These are phyloP conservation scores for Lepidium africanum DNA, from an alignment of 345 rosid species.

Conservation along the genomic window DNA sequence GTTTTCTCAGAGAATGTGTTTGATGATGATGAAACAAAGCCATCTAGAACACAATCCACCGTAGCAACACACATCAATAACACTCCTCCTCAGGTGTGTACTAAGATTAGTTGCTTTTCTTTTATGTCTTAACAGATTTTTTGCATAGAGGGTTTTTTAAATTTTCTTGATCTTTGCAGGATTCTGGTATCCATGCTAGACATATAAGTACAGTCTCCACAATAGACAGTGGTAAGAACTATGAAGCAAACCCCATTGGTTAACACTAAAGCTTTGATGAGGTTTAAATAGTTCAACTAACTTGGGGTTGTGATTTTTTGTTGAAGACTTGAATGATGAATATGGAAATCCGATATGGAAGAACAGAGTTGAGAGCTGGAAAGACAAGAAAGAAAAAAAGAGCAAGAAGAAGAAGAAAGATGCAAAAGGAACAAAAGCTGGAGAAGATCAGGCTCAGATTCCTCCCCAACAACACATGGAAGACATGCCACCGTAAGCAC, in stretches of 20 bases:
- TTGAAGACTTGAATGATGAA: constrained; percentile 74
- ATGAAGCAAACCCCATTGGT: not conserved
- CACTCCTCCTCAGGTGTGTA: constrained; percentile 50
- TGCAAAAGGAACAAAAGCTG: constrained; percentile 11
- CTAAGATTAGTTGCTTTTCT: not conserved
- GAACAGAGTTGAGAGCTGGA: constrained; percentile 96
- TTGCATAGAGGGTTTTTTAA: not conserved
- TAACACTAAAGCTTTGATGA: not conserved
- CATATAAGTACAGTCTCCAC: constrained; percentile 88
- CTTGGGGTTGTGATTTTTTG: not conserved
- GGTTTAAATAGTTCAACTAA: not conserved
- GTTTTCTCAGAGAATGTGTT: constrained; percentile 42
- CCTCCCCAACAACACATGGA: constrained; percentile 91
- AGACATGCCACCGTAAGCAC: constrained; percentile 51
- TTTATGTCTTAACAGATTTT: not conserved
- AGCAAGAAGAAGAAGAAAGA: constrained; percentile 50
- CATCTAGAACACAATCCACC: constrained; percentile 31
- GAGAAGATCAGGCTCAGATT: constrained; percentile 48
- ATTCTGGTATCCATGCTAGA: constrained; percentile 81
- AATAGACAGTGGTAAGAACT: constrained; percentile 70
- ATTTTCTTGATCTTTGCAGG: constrained; percentile 37
- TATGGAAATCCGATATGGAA: constrained; percentile 93
- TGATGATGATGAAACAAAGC: constrained; percentile 49
- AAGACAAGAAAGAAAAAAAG: constrained; percentile 88
- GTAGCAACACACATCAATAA: constrained; percentile 40